Conservation (phyloP, 1,284 basidiomycete species). For the Inonotus hispidus region DNA sequence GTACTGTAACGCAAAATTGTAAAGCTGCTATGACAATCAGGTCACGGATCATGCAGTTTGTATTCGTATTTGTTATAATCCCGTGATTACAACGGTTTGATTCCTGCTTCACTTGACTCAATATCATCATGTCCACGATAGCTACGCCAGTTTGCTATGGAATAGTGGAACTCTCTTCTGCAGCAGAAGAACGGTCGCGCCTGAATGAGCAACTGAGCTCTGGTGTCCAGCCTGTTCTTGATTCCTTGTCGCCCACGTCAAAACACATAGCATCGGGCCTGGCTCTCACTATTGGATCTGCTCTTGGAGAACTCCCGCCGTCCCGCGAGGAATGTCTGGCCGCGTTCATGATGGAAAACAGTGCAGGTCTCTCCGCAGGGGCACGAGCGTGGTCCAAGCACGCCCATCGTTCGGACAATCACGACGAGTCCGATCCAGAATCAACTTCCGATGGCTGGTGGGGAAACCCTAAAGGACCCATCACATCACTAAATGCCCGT, state of each 20-base stretch:
- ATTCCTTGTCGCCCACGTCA: constrained; percentile 29
- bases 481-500: constrained; percentile 42
- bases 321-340: constrained; percentile 38
- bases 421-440: background rate
- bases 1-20: background rate
- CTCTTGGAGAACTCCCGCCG: constrained; percentile 44
- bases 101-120: background rate
- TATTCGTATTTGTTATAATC: background rate
- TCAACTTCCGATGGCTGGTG: constrained; percentile 44
- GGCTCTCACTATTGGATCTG: constrained; percentile 54
- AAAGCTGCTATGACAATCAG: background rate
- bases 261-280: constrained; percentile 44
- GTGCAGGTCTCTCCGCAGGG: constrained; percentile 44
- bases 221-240: background rate
- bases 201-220: background rate
- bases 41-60: too few species aligned
- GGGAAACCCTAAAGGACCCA: constrained; percentile 48
- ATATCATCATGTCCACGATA: background rate
- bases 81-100: background rate
- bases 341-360: constrained; percentile 43
- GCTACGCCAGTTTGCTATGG: constrained; percentile 9
- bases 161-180: constrained; percentile 4
- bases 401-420: constrained; percentile 42
- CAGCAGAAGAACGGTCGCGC: constrained; percentile 1
- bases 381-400: constrained; percentile 60